These are phyloP conservation scores for Sphaerulina populicola DNA, from an alignment of 2,329 filamentous ascomycete species.

Conservation along the genomic window DNA sequence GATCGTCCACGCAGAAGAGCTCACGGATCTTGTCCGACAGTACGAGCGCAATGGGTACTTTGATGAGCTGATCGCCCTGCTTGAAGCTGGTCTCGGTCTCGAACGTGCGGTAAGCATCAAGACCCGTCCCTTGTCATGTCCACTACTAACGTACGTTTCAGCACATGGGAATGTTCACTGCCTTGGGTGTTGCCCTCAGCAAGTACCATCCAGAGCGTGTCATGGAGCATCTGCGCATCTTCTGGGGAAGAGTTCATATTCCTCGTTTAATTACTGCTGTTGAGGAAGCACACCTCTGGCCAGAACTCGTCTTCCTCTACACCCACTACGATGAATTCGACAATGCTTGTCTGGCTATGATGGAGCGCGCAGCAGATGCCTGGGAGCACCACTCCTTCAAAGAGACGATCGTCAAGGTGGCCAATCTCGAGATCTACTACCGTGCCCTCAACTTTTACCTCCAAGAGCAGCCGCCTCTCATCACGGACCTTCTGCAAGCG, in stretches of 20 bases:
- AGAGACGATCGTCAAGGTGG: slow-evolving; percentile 94
- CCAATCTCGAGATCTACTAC: slow-evolving; percentile 98
- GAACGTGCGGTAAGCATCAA: slow-evolving; percentile 45
- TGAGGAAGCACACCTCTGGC: slow-evolving; percentile 94
- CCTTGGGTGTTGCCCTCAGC: slow-evolving; percentile 80
- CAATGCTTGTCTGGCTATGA: slow-evolving; percentile 92
- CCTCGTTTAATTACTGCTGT: slow-evolving; percentile 91
- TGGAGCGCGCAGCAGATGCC: slow-evolving; percentile 92
- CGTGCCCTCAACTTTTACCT: slow-evolving; percentile 94
- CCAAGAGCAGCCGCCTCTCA: slow-evolving; percentile 86
- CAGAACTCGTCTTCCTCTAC: slow-evolving; percentile 95
- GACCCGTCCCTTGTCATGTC: too few relatives aligned
- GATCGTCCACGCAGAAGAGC: slow-evolving; percentile 93
- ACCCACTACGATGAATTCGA: slow-evolving; percentile 98
- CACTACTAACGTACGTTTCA: slow-evolving; percentile 36
- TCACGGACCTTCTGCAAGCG: slow-evolving; percentile 90
- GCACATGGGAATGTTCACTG: slow-evolving; percentile 98
- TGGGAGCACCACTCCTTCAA: slow-evolving; percentile 99
- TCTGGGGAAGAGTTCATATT: slow-evolving; percentile 97
- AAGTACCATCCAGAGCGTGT: slow-evolving; percentile 92
- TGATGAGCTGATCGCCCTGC: slow-evolving; percentile 87
- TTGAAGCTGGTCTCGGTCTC: slow-evolving; percentile 89
- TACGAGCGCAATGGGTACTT: slow-evolving; percentile 98
- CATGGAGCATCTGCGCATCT: slow-evolving; percentile 98
- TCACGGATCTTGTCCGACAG: slow-evolving; percentile 85